Conservation (phyloP, 1,284 basidiomycete species). For the Golubevia sp. region DNA sequence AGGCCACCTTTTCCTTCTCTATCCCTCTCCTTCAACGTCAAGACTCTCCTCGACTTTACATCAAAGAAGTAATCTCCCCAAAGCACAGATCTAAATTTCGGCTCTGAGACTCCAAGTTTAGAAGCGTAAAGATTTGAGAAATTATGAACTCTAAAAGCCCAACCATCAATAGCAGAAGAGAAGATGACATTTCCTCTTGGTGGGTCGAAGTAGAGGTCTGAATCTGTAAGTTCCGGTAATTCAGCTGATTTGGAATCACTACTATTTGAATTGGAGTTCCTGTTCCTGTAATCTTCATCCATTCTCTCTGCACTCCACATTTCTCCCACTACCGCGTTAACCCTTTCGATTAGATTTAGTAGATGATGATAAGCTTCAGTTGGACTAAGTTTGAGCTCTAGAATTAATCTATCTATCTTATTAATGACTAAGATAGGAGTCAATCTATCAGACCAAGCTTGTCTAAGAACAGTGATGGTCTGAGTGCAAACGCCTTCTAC, state of each 20-base stretch:
- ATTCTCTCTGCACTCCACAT: slow-evolving; percentile 96
- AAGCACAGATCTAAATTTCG: slow-evolving; percentile 80
- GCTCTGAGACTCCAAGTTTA: slow-evolving; percentile 89
- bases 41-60: slow-evolving; percentile 90
- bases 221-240: too few species aligned
- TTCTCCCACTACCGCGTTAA: slow-evolving; percentile 95
- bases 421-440: slow-evolving; percentile 94
- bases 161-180: slow-evolving; percentile 93
- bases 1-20: slow-evolving; percentile 70
- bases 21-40: slow-evolving; percentile 83
- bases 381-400: slow-evolving; percentile 88
- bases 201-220: slow-evolving; percentile 93
- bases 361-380: slow-evolving; percentile 94
- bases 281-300: slow-evolving; percentile 53
- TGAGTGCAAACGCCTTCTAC: slow-evolving; percentile 99
- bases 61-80: slow-evolving; percentile 99
- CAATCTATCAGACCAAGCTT: slow-evolving; percentile 89
- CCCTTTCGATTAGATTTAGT: slow-evolving; percentile 89
- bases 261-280: too few species aligned
- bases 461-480: slow-evolving; percentile 92
- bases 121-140: slow-evolving; percentile 91
- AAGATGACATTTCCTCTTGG: slow-evolving; percentile 96
- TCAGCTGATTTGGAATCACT: too few species aligned
- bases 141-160: slow-evolving; percentile 93
- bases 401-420: slow-evolving; percentile 93